phyloP scores from a whole-genome alignment of 2,329 filamentous ascomycete genomes.

The Talaromyces sp. region DNA sequence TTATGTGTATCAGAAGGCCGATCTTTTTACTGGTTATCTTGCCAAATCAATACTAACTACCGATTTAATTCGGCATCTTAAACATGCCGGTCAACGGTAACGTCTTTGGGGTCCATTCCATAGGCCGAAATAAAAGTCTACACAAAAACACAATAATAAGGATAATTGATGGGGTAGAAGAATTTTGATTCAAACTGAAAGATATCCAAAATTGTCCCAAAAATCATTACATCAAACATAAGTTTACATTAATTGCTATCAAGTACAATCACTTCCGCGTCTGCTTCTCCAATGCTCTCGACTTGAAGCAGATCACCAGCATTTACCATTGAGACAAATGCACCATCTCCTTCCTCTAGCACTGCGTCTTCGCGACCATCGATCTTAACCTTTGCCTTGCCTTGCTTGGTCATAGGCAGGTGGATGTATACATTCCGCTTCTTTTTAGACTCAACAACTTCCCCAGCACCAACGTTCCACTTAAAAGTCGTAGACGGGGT shows the following conservation, averaged over 20 bases:
- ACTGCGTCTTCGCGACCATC: slow-evolving; percentile 68
- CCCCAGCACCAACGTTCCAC: slow-evolving; percentile 68
- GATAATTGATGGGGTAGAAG: not conserved
- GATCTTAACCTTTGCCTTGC: slow-evolving; percentile 71
- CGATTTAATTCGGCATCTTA: no score
- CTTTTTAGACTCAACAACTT: slow-evolving; percentile 42
- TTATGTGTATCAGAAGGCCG: no score
- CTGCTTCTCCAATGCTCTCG: slow-evolving; percentile 68
- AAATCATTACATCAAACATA: not conserved
- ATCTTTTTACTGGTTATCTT: no score
- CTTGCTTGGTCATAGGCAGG: slow-evolving; percentile 75
- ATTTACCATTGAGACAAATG: slow-evolving; percentile 69
- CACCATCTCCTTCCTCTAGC: slow-evolving; percentile 77
- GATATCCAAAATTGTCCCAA: no score
- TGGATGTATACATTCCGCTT: slow-evolving; percentile 77
- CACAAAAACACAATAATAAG: no score
- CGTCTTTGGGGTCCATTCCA: no score
- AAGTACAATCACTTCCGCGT: slow-evolving; percentile 70
- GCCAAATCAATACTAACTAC: no score
- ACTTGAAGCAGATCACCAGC: slow-evolving; percentile 66
- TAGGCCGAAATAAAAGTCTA: no score
- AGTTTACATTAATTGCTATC: slow-evolving; percentile 57
- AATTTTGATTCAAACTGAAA: no score
- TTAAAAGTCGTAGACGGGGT: slow-evolving; percentile 66
- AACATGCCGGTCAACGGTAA: no score